Evolutionary conservation across 1,139 yeast species (phyloP).

Genomic region (Lodderomyces orthopsilosis): DNA sequence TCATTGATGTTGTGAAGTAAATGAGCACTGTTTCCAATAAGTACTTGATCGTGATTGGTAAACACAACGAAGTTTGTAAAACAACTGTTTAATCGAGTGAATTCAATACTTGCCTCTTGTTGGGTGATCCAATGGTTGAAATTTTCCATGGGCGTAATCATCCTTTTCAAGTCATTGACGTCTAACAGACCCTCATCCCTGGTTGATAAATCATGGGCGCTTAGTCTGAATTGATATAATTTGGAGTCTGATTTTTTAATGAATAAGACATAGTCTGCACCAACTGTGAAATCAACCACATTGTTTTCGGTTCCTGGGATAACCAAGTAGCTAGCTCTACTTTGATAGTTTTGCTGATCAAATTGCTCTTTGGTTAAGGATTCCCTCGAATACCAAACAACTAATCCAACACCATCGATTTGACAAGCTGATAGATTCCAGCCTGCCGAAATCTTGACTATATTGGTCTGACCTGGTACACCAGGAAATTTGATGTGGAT

Average conservation of each 20-base stretch:
- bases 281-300: conserved; percentile 57
- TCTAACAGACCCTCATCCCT: conserved; percentile 8
- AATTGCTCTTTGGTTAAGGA: conserved; percentile 24
- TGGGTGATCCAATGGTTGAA: conserved; percentile 32
- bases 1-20: conserved; percentile 28
- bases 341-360: conserved; percentile 17
- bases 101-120: conserved; percentile 8
- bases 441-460: conserved; percentile 56
- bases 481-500: conserved; percentile 43
- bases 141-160: conserved; percentile 14
- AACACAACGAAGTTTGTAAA: conserved; percentile 26
- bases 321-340: conserved; percentile 37
- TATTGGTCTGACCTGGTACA: conserved; percentile 8
- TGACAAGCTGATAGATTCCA: conserved; percentile 63
- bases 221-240: conserved; percentile 40
- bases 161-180: conserved; percentile 9
- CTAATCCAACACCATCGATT: conserved; percentile 51
- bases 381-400: conserved; percentile 56
- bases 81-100: conserved; percentile 28
- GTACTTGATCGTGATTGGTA: conserved; percentile 27
- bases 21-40: conserved; percentile 13
- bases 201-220: conserved; percentile 17
- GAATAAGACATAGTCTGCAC: conserved; percentile 51
- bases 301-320: conserved; percentile 39
- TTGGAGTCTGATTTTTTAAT: conserved; percentile 42